phyloP scores from a whole-genome alignment of 2,329 filamentous ascomycete species.

The Colletotrichum gigasporum region DNA sequence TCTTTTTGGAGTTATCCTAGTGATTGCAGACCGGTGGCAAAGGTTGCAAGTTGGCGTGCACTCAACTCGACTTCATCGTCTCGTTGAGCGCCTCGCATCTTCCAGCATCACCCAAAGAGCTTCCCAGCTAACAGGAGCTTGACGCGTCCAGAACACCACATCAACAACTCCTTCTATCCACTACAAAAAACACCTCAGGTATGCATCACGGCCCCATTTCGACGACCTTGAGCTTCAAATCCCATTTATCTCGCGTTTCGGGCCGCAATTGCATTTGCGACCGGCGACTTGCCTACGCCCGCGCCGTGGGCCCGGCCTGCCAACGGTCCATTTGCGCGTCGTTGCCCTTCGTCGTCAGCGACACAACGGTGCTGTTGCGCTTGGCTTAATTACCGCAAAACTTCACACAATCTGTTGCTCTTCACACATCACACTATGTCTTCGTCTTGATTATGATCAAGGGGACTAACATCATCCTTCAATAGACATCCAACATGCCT shows the following conservation, averaged over 20 bases:
- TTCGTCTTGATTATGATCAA: conserved; percentile 1
- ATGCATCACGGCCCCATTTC: conserved; percentile 40
- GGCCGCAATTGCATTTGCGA: conserved; percentile 52
- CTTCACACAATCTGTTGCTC: background rate
- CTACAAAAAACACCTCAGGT: conserved; percentile 43
- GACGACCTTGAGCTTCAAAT: conserved; percentile 46
- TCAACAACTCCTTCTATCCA: conserved; percentile 38
- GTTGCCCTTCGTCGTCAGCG: background rate
- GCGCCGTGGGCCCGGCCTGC: conserved; percentile 35
- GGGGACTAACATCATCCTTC: conserved; percentile 37
- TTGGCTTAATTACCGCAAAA: too few relatives aligned
- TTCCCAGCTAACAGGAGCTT: conserved; percentile 39
- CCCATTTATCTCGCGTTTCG: conserved; percentile 41
- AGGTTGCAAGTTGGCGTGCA: conserved; percentile 14
- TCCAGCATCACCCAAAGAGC: conserved; percentile 32
- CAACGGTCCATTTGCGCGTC: background rate
- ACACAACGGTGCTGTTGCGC: too few relatives aligned
- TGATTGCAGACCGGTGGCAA: background rate
- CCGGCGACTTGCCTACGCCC: conserved; percentile 21
- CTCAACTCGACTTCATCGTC: background rate
- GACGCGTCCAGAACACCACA: conserved; percentile 41
- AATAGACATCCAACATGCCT: conserved; percentile 60
- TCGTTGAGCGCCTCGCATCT: background rate
- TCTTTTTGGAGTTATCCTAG: conserved; percentile 44
- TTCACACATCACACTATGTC: background rate